These are phyloP conservation scores for Cryptococcus amylolentus DNA, from an alignment of 1,284 basidiomycete species.

Conservation along the genomic window DNA sequence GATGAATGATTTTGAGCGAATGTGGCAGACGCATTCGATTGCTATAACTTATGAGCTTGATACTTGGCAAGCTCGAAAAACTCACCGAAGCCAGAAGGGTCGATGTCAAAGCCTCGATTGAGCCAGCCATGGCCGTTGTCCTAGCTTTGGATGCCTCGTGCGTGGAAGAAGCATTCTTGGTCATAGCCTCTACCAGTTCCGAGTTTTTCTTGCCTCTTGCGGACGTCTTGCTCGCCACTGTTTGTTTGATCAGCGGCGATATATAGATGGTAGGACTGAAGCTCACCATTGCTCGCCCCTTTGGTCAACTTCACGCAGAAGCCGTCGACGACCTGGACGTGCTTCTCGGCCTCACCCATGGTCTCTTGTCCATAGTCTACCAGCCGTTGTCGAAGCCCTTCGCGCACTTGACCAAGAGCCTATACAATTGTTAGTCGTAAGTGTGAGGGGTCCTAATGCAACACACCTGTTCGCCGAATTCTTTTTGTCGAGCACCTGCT, in stretches of 20 bases:
- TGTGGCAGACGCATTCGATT: slow-evolving; percentile 19
- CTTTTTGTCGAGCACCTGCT: slow-evolving; percentile 16
- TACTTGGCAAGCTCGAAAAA: not conserved
- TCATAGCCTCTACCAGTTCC: slow-evolving; percentile 9
- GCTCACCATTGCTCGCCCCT: slow-evolving; percentile 26
- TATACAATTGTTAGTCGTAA: slow-evolving; percentile 3
- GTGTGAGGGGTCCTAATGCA: not conserved
- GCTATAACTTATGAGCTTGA: slow-evolving; percentile 17
- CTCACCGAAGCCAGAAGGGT: slow-evolving; percentile 30
- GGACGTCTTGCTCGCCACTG: slow-evolving; percentile 13
- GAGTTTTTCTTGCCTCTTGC: slow-evolving; percentile 15
- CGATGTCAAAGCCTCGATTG: slow-evolving; percentile 16
- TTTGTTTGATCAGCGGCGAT: not conserved
- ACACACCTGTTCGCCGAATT: slow-evolving; percentile 22
- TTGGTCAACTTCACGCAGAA: slow-evolving; percentile 23
- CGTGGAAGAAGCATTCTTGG: slow-evolving; percentile 8
- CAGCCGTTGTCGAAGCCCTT: slow-evolving; percentile 21
- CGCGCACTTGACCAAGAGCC: slow-evolving; percentile 27
- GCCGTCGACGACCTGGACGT: slow-evolving; percentile 23
- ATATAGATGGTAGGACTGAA: not conserved
- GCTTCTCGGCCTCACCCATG: slow-evolving; percentile 18
- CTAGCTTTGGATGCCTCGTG: slow-evolving; percentile 17
- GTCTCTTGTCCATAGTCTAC: slow-evolving; percentile 28
- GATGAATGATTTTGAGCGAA: slow-evolving; percentile 15
- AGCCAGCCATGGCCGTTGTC: slow-evolving; percentile 9